Conservation (phyloP, 2,329 filamentous ascomycete species). For the Delphinella strobiligena region DNA sequence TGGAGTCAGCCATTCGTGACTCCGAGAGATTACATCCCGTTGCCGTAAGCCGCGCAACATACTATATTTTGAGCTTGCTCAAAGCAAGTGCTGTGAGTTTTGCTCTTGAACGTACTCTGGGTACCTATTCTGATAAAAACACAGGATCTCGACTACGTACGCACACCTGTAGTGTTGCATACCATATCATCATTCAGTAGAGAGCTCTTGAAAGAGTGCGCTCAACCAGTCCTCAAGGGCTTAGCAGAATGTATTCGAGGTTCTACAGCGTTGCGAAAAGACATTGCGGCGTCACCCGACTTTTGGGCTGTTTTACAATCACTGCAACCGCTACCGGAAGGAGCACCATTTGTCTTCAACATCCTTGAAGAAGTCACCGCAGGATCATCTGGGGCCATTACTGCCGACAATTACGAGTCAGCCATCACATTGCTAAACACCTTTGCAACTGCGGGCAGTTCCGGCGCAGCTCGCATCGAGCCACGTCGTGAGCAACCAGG, state of each 20-base stretch:
- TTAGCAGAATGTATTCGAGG: conserved; percentile 69
- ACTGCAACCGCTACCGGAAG: conserved; percentile 54
- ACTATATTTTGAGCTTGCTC: conserved; percentile 74
- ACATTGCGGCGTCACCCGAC: conserved; percentile 91
- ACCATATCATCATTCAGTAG: conserved; percentile 79
- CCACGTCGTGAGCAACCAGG: conserved; percentile 38
- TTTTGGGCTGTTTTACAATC: conserved; percentile 87
- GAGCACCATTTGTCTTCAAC: conserved; percentile 68
- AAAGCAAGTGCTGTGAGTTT: conserved; percentile 69
- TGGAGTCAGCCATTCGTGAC: conserved; percentile 75
- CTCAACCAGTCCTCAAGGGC: conserved; percentile 64
- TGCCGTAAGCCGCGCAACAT: conserved; percentile 71
- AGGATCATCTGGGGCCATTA: conserved; percentile 65
- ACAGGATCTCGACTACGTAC: conserved; percentile 79
- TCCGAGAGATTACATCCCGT: conserved; percentile 67
- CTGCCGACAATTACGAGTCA: conserved; percentile 90
- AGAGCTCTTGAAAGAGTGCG: conserved; percentile 62
- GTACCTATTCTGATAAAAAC: conserved; percentile 6
- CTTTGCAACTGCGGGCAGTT: conserved; percentile 72
- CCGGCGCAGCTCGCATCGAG: conserved; percentile 58
- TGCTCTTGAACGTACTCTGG: background rate
- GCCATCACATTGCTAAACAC: conserved; percentile 75
- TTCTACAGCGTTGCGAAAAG: conserved; percentile 67
- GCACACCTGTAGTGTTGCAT: conserved; percentile 83
- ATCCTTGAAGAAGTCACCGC: conserved; percentile 70